Evolutionary conservation across 495 filamentous ascomycete species (phyloP), one percentile per base, ranked within the genome.

Genomic region (Xylaria intraflava): DNA sequence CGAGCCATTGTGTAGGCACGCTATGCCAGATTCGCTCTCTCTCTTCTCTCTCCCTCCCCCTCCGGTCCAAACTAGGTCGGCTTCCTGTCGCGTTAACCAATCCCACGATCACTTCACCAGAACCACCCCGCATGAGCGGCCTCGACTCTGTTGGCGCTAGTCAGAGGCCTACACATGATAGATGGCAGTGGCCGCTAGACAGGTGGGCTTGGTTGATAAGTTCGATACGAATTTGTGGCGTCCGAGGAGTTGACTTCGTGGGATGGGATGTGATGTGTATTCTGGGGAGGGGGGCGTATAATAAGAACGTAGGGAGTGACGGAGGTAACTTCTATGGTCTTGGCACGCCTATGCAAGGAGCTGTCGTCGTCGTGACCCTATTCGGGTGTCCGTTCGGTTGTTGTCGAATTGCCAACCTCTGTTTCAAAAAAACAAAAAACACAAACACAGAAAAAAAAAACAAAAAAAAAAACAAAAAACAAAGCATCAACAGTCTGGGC

Each of bases 61-160:
- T 38, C 3, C 35, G 9, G 3, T 3, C 35, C 12, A 12, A 14
- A 12, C 19, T 33, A 12, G 6, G 26, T 42, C 16, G 38, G 49
- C 49, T 33, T 51, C 38, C 41, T 42, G 23, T 31, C 35, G 30
- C 12, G 16, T 20, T 30, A 33, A 22, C 29, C 45, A 22, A 47
- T 6, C 6, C 14, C 27, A 6, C 35, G 22, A 49, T 30, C 23
- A n/a, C 47, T 49, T 42, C 48, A 26, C 31, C 45, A 19, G 39
- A 43, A 19, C 40, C 17, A 46, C 51, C 51, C 51, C 51, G 42
- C 51, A 53, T 46, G 38, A 12, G 51, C 45, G 51, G 51, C 51
- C 40, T 27, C 19, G 29, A n/a, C 17, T 24, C 31, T 40, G 22
- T 44, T 17, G 31, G 31, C 42, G 41, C 51, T 53, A 46, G 51